Conservation (phyloP, 2,329 filamentous ascomycete genomes). For the Arachnomyces sp. region DNA sequence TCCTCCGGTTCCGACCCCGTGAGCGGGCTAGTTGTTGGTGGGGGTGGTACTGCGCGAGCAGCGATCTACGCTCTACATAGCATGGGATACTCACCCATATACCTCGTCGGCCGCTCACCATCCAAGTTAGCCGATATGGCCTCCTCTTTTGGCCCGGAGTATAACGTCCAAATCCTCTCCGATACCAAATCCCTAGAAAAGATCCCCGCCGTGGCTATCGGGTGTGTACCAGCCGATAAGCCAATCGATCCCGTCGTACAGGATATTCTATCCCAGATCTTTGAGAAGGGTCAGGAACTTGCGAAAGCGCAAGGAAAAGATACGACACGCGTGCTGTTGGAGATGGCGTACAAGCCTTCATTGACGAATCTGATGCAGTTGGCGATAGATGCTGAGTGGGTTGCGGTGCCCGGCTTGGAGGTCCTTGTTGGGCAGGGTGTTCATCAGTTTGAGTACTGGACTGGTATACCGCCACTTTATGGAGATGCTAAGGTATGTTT, state of each 20-base stretch:
- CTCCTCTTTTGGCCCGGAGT: slow-evolving; percentile 64
- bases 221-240: slow-evolving; percentile 82
- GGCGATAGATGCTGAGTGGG: slow-evolving; percentile 71
- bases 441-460: slow-evolving; percentile 85
- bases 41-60: slow-evolving; percentile 84
- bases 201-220: slow-evolving; percentile 66
- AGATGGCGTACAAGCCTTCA: slow-evolving; percentile 93
- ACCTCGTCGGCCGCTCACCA: slow-evolving; percentile 71
- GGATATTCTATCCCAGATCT: slow-evolving; percentile 53
- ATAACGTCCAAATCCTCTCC: slow-evolving; percentile 61
- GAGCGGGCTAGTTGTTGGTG: slow-evolving; percentile 76
- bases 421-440: slow-evolving; percentile 78
- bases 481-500: slow-evolving; percentile 54
- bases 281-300: slow-evolving; percentile 43
- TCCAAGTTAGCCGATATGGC: slow-evolving; percentile 61
- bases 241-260: slow-evolving; percentile 68
- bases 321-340: slow-evolving; percentile 58
- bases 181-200: slow-evolving; percentile 45
- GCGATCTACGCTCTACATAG: slow-evolving; percentile 81
- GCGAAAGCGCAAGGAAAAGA: slow-evolving; percentile 27
- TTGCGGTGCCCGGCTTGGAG: slow-evolving; percentile 77
- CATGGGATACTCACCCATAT: slow-evolving; percentile 79
- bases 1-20: slow-evolving; percentile 21
- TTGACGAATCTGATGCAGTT: slow-evolving; percentile 79
- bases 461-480: slow-evolving; percentile 68